Evolutionary conservation across 176 grass and related monocot genomes (phyloP), one percentile per base, ranked within the genome.

Genomic region (Microstegium vimineum): DNA sequence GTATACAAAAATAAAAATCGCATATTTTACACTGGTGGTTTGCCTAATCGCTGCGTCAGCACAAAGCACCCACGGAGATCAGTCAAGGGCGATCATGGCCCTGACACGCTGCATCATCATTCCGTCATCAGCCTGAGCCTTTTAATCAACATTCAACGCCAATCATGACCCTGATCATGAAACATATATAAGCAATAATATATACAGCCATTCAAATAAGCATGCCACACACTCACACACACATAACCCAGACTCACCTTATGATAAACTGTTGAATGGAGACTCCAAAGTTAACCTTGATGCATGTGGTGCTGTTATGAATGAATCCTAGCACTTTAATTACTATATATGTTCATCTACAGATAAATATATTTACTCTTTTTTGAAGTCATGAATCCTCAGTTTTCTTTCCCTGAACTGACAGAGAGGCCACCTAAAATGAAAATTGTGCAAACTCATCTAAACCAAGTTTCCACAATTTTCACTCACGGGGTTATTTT

Each of bases 401-500:
- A 28, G 71, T 54, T 75, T 67, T n/a, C n/a, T 75, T 62, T 34
- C 2, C 32, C 32, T 28, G 26, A 10, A 37, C 7, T 30, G 27
- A 43, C 37, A 8, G 32, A 57, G 45, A 47, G 62, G 35, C 20
- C 32, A 76, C 68, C 68, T 68, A 62, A 56, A 17, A 46, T 40
- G 70, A 52, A 45, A 65, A 23, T 34, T 16, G 7, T 51, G 63
- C 63, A 69, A 27, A 54, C 9, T 38, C 33, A 56, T 80, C 46
- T 80, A 80, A 36, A 69, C 78, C n/a, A 17, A 36, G 64, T 80
- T 80, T 37, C 59, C 52, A 76, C 74, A 35, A 68, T 68, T 38
- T 68, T 35, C 31, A 66, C 18, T 47, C 6, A 23, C 5, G 7
- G 61, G 60, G 6, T 25, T 49, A 16, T 31, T 66, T 66, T 15